Conservation (phyloP, 345 rosid genomes). For the Xanthoceras sorbifolium region DNA sequence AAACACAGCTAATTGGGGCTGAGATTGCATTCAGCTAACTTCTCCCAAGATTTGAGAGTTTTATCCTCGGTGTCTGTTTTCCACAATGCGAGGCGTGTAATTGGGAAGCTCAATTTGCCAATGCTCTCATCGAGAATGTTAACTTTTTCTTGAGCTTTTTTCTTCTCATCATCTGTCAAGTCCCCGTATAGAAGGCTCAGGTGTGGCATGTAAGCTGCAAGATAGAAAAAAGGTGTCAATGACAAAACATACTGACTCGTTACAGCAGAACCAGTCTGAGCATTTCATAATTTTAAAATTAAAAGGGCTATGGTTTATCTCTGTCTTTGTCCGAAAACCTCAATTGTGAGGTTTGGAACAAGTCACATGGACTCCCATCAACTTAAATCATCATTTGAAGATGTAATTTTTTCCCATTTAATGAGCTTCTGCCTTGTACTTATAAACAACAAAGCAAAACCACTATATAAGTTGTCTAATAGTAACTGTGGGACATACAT, state of each 20-base stretch:
- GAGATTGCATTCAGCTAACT: conserved; percentile 59
- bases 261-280: neutral
- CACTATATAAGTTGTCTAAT: neutral
- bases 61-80: conserved; percentile 66
- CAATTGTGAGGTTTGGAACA: neutral
- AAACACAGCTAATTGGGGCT: conserved; percentile 31
- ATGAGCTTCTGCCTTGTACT: neutral
- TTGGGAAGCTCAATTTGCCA: conserved; percentile 49
- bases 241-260: neutral
- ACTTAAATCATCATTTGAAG: neutral
- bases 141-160: conserved; percentile 66
- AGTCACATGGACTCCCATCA: neutral
- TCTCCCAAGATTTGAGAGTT: conserved; percentile 74
- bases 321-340: neutral
- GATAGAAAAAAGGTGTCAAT: neutral
- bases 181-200: conserved; percentile 74
- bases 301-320: neutral
- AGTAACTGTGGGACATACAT: neutral
- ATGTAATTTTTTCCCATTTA: neutral
- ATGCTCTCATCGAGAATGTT: conserved; percentile 49
- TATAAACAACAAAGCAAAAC: neutral
- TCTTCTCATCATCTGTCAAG: conserved; percentile 76
- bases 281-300: neutral
- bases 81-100: conserved; percentile 59
- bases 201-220: conserved; percentile 91